These are phyloP conservation scores for Trametes cubensis DNA, from an alignment of 768 basidiomycete species.

Conservation along the genomic window DNA sequence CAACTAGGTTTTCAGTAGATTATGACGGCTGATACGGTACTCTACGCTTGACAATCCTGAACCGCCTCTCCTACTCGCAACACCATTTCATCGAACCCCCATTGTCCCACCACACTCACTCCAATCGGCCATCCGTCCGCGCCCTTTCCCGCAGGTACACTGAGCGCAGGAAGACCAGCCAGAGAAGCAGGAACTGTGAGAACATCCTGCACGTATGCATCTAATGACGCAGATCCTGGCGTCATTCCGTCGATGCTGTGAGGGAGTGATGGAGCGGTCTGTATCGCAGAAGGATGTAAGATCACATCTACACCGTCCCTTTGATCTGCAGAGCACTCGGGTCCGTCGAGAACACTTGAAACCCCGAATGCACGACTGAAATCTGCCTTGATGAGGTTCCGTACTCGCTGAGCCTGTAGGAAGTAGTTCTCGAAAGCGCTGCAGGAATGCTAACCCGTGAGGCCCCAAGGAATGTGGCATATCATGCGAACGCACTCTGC, in stretches of 20 bases:
- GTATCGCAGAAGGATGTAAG: constrained; percentile 85
- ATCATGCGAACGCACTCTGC: constrained; percentile 62
- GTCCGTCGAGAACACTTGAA: constrained; percentile 44
- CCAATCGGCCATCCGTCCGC: constrained; percentile 81
- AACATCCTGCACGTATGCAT: constrained; percentile 86
- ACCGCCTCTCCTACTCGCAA: constrained; percentile 54
- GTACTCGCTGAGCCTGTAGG: constrained; percentile 85
- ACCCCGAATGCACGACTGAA: constrained; percentile 70
- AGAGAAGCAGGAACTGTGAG: constrained; percentile 91
- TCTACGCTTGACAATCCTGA: constrained; percentile 6
- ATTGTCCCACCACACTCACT: constrained; percentile 81
- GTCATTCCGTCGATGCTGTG: neutral
- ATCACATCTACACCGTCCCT: constrained; percentile 71
- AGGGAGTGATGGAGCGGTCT: constrained; percentile 71
- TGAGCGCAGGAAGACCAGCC: constrained; percentile 84
- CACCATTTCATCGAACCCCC: constrained; percentile 74
- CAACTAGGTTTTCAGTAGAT: too few relatives aligned
- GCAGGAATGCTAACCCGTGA: neutral
- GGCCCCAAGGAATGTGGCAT: neutral
- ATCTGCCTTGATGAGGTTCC: constrained; percentile 70
- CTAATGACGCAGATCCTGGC: constrained; percentile 37
- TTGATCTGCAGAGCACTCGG: neutral
- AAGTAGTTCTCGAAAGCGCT: constrained; percentile 99
- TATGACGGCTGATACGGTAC: neutral
- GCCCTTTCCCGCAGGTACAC: constrained; percentile 57